Base-by-base conservation (phyloP, 2,329 filamentous ascomycete genomes). In the Paraconiothyrium brasiliense region DNA sequence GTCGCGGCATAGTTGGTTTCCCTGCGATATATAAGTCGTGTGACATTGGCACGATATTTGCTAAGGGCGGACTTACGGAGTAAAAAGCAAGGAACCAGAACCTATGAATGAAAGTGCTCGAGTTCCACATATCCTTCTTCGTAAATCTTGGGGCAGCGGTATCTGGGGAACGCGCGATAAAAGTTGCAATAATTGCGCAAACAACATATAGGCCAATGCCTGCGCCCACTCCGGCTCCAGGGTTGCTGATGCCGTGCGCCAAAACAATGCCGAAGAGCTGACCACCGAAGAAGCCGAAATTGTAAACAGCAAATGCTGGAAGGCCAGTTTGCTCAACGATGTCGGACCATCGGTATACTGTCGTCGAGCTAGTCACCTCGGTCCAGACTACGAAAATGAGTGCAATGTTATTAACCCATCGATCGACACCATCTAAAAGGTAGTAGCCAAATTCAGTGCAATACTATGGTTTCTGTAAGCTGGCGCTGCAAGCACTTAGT, bases 381-480 rank as follows among this genome's bases (percentile, higher is more conserved):
- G 83, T 69, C 79, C 85, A 81, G 58, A 88, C 80, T 55, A 87
- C 82, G 69, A 88, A 84, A 54, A 87, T 80, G 22, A 87, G 69
- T 16, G 81, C 78, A 6, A 86, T 79, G 64, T 87, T 84, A 69
- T 86, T 87, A 61, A 85, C 80, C 85, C 85, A 87, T 2, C 81
- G 75, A 57, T 87, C 86, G 14, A 87, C 80, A 1, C 84, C 85
- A 30, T 83, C 81, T 2, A 87, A 78, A 0, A 87, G 79, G 60
- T 85, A 84, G 69, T 84, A 87, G 4, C 86, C 86, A 41, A 87
- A 86, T 58, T 86, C 80, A 0, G 85, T 87, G 71, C 85, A 86
- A 69, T 86, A 88, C 39, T 41, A 14, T 1, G n/a, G 20, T 6
- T n/a, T 7, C 16, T 41, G 5, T 41, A 2, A 41, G 39, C n/a